Base-by-base conservation (phyloP, 225 moss, liverwort and hornwort genomes). In the Bryoerythrophyllum caledonicum region DNA sequence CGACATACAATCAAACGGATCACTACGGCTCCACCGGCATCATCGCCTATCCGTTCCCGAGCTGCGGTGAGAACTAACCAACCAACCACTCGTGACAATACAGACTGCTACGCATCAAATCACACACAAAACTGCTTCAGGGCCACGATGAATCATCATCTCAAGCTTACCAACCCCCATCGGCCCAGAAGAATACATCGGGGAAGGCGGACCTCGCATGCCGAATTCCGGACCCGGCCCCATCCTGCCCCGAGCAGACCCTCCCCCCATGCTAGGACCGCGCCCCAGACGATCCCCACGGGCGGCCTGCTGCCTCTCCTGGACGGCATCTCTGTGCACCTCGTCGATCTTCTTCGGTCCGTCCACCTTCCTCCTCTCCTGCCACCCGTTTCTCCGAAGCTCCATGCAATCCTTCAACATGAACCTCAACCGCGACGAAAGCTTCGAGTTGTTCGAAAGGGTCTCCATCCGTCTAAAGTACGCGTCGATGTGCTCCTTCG, bases 341-440 rank as follows among this genome's bases (percentile, higher is more conserved):
- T 99, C 93, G 63, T 99, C 97, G 17, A 99, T 99, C 76, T 91
- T 94, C 84, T 99, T 95, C 1, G 97, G 97, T 16, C 97, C 97
- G 60, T 99, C 97, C 55, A 99, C 94, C 84, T 99, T 99, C 80
- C 97, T 88, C 69, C 97, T 91, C 80, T 90, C 97, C 74, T 83
- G 90, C 97, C 97, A 99, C 35, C 84, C 87, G 80, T 93, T 94
- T 68, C 82, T 80, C 54, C 97, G 87, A 32, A 99, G 84, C 28
- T 99, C 97, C 60, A 99, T 99, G 40, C 83, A 86, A 74, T 99
- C 97, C 85, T 93, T 95, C 83, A 99, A 68, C 97, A 99, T 88
- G 52, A 99, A 99, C 27, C 93, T 76, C 23, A 99, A 74, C 77
- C 95, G 85, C 7, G 97, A 88, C 44, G 97, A 99, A 8, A 99